Evolutionary conservation across 2,329 filamentous ascomycete genomes (phyloP).

Genomic region (Fusarium tuaranense): DNA sequence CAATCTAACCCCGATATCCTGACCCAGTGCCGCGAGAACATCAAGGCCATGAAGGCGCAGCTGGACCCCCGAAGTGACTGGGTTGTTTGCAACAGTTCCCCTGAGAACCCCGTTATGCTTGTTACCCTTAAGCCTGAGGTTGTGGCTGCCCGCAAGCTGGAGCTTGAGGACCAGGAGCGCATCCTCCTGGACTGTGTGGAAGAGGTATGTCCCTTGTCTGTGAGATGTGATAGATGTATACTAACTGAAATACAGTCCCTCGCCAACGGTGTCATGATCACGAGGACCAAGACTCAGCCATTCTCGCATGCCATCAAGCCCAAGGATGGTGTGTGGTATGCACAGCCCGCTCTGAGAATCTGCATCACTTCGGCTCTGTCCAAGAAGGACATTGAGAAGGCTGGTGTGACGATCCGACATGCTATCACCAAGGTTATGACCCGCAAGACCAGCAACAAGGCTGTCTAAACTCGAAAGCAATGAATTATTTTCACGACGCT

Average conservation of each 20-base stretch:
- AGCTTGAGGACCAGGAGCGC: slow-evolving; percentile 81
- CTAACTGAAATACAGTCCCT: slow-evolving; percentile 69
- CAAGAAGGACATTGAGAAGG: slow-evolving; percentile 96
- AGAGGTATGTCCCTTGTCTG: slow-evolving; percentile 73
- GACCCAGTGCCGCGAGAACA: slow-evolving; percentile 83
- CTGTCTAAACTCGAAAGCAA: slow-evolving; percentile 14
- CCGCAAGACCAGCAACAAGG: slow-evolving; percentile 64
- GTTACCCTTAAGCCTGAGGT: slow-evolving; percentile 87
- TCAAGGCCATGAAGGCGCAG: slow-evolving; percentile 85
- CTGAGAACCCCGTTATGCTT: slow-evolving; percentile 89
- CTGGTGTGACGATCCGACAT: slow-evolving; percentile 87
- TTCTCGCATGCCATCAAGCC: slow-evolving; percentile 71
- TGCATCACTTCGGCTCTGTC: slow-evolving; percentile 89
- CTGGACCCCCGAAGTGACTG: slow-evolving; percentile 94
- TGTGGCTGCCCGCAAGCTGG: slow-evolving; percentile 75
- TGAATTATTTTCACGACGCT: background rate
- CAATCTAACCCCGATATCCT: slow-evolving; percentile 90
- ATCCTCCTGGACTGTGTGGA: slow-evolving; percentile 94
- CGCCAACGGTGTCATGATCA: slow-evolving; percentile 89
- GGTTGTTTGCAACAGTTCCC: slow-evolving; percentile 83
- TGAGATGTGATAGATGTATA: background rate
- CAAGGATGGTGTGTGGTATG: slow-evolving; percentile 76
- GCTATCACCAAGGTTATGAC: slow-evolving; percentile 94
- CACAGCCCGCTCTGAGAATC: slow-evolving; percentile 88
- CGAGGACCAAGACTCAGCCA: slow-evolving; percentile 83